Evolutionary conservation across 106 monocot species (phyloP), one percentile per base, ranked within the genome.

Genomic region (Phalaenopsis aphrodite): DNA sequence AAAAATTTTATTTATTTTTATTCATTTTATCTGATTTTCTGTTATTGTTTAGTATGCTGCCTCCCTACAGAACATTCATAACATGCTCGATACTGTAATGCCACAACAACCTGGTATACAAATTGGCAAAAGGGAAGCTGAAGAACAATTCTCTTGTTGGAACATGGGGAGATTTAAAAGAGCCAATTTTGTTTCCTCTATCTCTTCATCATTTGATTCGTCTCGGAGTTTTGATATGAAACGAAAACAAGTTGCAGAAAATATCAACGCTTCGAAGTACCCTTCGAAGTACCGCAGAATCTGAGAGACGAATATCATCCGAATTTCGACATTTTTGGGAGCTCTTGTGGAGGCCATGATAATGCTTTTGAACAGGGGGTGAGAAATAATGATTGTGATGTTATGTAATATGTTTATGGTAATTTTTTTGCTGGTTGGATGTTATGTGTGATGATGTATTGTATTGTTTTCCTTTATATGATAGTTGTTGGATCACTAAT

Each of bases 161-260:
- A 65, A 65, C 64, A 65, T 65, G 64, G 64, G 64, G 21, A 65
- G 64, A 65, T 65, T 65, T 24, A 65, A 65, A 65, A 65, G 64
- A 65, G 24, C 64, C 8, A 65, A 65, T 21, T 65, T 65, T 65
- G 64, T 65, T 24, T 65, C 64, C 64, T 65, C 64, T 23, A 21
- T 65, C 23, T 21, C 24, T 19, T 21, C 64, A 9, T 65, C 64
- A 65, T 65, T 65, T 65, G 64, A 65, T 65, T 65, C 23, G 3
- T 19, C 64, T 65, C 23, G 64, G 19, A 9, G 23, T 21, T 65
- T 24, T 9, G 24, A 24, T 65, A 65, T n/a, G 64, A 65, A 65
- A 21, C 7, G 64, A 23, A 65, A 65, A 24, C 64, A n/a, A 65
- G 23, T 5, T 21, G 24, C 64, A 65, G 24, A 6, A 19, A 4